A percentile compares a stretch with the other conserved stretches of the same genome.
These are phyloP conservation scores for Knoxdaviesia capensis DNA, from an alignment of 2,329 filamentous ascomycete species.

Conservation along the genomic window DNA sequence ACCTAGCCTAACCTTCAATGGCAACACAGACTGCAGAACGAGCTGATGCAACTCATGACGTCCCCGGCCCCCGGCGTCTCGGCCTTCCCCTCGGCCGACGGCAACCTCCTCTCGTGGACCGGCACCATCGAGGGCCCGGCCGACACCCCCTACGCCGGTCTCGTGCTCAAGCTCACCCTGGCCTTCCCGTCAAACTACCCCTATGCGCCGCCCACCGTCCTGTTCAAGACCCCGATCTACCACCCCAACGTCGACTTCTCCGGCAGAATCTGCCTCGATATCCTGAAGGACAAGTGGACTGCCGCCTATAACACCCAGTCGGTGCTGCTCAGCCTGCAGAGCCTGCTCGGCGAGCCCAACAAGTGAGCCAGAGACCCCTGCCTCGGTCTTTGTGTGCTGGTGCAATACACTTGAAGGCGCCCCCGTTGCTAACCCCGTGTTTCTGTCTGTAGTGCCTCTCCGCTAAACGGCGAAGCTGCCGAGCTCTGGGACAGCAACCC, in stretches of 20 bases:
- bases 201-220: slow-evolving; percentile 72
- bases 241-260: slow-evolving; percentile 98
- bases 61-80: slow-evolving; percentile 83
- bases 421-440: slow-evolving; percentile 6
- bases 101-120: slow-evolving; percentile 81
- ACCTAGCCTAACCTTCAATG: background rate
- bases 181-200: slow-evolving; percentile 85
- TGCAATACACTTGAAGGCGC: background rate
- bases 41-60: slow-evolving; percentile 97
- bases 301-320: slow-evolving; percentile 93
- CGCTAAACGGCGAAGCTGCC: slow-evolving; percentile 87
- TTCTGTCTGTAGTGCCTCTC: slow-evolving; percentile 47
- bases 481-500: slow-evolving; percentile 86
- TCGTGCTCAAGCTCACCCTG: slow-evolving; percentile 84
- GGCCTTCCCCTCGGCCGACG: slow-evolving; percentile 78
- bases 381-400: too few species aligned
- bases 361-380: slow-evolving; percentile 43
- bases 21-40: slow-evolving; percentile 61
- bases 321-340: slow-evolving; percentile 82
- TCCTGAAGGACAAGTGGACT: slow-evolving; percentile 98
- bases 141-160: slow-evolving; percentile 74
- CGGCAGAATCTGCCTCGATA: slow-evolving; percentile 90
- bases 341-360: slow-evolving; percentile 88
- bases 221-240: slow-evolving; percentile 98
- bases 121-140: slow-evolving; percentile 84